These are phyloP conservation scores for Trypanosoma lewisi DNA, from an alignment of 208 protist genomes.

Conservation along the genomic window DNA sequence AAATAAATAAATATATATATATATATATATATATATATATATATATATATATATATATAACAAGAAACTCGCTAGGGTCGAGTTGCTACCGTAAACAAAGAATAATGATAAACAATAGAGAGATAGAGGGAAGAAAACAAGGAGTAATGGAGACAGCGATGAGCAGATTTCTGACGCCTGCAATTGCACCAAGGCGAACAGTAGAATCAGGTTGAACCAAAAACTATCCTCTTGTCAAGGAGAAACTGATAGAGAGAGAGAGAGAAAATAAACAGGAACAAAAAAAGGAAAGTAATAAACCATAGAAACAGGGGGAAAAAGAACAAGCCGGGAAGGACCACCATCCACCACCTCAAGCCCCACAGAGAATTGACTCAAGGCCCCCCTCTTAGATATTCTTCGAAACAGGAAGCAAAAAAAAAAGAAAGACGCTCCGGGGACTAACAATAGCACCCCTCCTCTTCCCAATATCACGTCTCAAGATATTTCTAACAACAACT, in stretches of 20 bases:
- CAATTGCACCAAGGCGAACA: too few relatives aligned
- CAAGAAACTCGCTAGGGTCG: too few relatives aligned
- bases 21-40: constrained; percentile 8
- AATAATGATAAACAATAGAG: constrained; percentile 1
- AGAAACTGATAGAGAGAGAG: background rate
- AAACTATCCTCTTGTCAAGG: background rate
- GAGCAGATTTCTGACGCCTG: too few relatives aligned
- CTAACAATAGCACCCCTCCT: too few relatives aligned
- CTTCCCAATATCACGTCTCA: too few relatives aligned
- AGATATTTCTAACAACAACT: constrained; percentile 7
- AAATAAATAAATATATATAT: constrained; percentile 14
- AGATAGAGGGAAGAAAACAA: constrained; percentile 5
- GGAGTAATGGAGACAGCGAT: too few relatives aligned
- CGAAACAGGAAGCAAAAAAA: too few relatives aligned
- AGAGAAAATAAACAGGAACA: constrained; percentile 11
- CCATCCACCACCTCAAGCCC: too few relatives aligned
- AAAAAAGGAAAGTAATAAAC: constrained; percentile 2
- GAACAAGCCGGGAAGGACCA: too few relatives aligned
- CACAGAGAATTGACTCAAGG: background rate
- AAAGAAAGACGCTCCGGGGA: background rate
- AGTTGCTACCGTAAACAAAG: too few relatives aligned
- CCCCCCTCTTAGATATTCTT: background rate
- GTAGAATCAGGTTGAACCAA: background rate
- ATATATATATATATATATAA: constrained; percentile 14
- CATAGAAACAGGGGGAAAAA: too few relatives aligned